Base-by-base conservation (phyloP, 2,329 filamentous ascomycete species). In the Fusarium keratoplasticum region DNA sequence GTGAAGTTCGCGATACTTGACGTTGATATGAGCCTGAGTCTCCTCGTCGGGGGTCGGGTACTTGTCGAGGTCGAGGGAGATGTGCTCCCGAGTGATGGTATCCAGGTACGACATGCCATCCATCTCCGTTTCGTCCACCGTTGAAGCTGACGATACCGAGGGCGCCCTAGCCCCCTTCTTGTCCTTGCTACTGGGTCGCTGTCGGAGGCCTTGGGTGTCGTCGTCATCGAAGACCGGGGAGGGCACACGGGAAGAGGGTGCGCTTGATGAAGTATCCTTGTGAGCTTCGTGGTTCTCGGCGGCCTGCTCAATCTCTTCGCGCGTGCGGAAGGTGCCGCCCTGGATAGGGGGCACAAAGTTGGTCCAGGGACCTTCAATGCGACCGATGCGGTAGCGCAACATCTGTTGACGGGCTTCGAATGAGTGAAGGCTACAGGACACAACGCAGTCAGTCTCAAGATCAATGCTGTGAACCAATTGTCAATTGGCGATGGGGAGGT, bases 291-390 rank as follows among this genome's bases (percentile, higher is more conserved):
- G 42, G 5, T 75, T 67, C 16, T 65, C 29, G 10, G 75, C 67
- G 20, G 70, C 64, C 52, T 71, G 81, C 52, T 84, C 82, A 9
- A 83, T 81, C 29, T 84, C 80, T 55, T 73, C 73, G 18, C 81
- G 77, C 25, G 84, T 83, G 74, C 92, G 89, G 82, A 95, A 97
- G 67, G 88, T 87, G 47, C 96, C 96, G 66, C 95, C 95, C 82
- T 98, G 96, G 61, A 98, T 96, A 1, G 96, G 96, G 6, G 96
- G 95, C 8, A 94, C 79, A 80, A 98, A 97, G 82, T 98, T 98
- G 71, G 86, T 85, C 96, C 96, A 99, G 70, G 85, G 86, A 33
- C 94, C 94, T 79, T 96, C 89, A 67, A 97, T 90, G 72, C 88
- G 89, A 52, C 96, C 96, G 78, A 98, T 95, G 73, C 94, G 91